Base-by-base conservation (phyloP, 2,329 filamentous ascomycete genomes). In the Trichophyton rubrum region DNA sequence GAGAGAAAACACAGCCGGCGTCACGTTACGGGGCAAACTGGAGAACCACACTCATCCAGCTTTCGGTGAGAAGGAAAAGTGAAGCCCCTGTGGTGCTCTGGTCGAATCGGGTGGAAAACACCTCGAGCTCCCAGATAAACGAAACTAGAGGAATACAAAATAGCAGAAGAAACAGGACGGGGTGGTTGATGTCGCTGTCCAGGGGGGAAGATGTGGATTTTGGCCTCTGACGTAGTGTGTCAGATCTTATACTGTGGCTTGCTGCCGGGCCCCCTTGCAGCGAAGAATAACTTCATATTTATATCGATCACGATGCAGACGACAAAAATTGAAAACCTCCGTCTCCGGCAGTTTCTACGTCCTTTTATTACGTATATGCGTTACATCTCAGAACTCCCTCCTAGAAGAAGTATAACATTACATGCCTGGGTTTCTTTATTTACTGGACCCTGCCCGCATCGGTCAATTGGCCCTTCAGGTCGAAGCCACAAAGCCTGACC, bases 151-250 rank as follows among this genome's bases (percentile, higher is more conserved):
- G 24, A 27, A 27, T 13, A 51, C 1, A 51, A 51, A 24, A 30
- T 15, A 43, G 40, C 4, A 17, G n/a, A 7, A n/a, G 40, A 43
- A 17, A n/a, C 15, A 17, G 40, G 11, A 7, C 15, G 40, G 22
- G 17, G 17, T 27, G 20, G 17, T 17, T 11, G 20, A 30, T 55
- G 27, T 55, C n/a, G 45, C 45, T 9, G 45, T 27, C 45, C 45
- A 51, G 20, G 20, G 45, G 45, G 15, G 7, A 30, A 33, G 51
- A n/a, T 20, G 51, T 35, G 51, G 51, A 35, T 55, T 55, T 55
- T 35, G 51, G 51, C 51, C 51, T 55, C 51, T 55, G 51, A 55
- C 51, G 51, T 55, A 55, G 45, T 35, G 51, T 35, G 45, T 51
- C 20, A 27, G 20, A 51, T 51, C 45, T 51, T 15, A 27, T 24